These are phyloP conservation scores for Epichloe sibirici DNA, from an alignment of 2,329 filamentous ascomycete species.

Conservation along the genomic window DNA sequence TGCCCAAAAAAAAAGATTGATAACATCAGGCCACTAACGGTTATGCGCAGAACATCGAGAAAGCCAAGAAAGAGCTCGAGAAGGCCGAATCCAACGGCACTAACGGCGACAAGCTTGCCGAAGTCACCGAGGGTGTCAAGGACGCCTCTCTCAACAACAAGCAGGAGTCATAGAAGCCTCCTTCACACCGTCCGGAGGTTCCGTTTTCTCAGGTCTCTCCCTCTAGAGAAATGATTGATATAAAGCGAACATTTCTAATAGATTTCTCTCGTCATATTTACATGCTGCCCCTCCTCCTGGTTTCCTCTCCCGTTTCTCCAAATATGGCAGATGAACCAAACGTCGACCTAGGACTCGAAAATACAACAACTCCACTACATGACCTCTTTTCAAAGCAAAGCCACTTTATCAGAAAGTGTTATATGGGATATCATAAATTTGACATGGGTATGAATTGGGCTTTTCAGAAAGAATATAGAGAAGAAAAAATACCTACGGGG, in stretches of 20 bases:
- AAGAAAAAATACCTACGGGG: neutral
- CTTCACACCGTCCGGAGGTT: too few species aligned
- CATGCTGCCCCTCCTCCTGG: too few species aligned
- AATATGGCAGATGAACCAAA: too few species aligned
- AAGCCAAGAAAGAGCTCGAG: slow-evolving; percentile 92
- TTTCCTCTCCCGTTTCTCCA: too few species aligned
- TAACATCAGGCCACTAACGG: neutral
- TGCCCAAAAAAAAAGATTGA: neutral
- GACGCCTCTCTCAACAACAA: slow-evolving; percentile 40
- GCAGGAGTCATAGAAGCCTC: slow-evolving; percentile 28
- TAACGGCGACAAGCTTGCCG: slow-evolving; percentile 41
- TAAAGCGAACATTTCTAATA: too few species aligned
- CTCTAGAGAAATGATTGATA: neutral
- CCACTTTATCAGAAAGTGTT: too few species aligned
- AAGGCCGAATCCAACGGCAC: slow-evolving; percentile 35
- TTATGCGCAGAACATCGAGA: slow-evolving; percentile 72
- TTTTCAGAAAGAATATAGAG: neutral
- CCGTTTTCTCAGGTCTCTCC: neutral
- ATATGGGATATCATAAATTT: too few species aligned
- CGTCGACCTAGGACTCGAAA: too few species aligned
- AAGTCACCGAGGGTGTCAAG: slow-evolving; percentile 39
- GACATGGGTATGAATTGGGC: too few species aligned
- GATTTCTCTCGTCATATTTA: too few species aligned
- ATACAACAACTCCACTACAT: too few species aligned
- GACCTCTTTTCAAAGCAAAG: too few species aligned